phyloP scores from a whole-genome alignment of 2,329 filamentous ascomycete genomes.

The Trichoderma sp. region DNA sequence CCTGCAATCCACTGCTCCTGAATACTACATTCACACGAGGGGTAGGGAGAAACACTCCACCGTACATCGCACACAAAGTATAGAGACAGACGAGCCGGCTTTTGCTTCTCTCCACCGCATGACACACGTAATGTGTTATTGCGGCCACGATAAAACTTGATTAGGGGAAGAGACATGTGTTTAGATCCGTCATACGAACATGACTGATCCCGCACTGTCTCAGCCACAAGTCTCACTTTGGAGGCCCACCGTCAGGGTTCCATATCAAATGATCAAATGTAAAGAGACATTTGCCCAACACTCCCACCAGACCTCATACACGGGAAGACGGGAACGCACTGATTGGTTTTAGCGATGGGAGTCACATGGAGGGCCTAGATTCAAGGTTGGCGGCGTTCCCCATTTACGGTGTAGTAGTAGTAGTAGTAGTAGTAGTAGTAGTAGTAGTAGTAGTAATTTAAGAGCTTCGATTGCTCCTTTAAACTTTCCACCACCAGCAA shows the following conservation, averaged over 20 bases:
- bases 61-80: too few relatives aligned
- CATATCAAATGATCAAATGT: not conserved
- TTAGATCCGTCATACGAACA: not conserved
- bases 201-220: not conserved
- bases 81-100: too few relatives aligned
- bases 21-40: not conserved
- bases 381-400: not conserved
- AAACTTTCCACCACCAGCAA: conserved; percentile 8
- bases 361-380: not conserved
- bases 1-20: not conserved
- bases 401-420: not conserved
- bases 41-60: too few relatives aligned
- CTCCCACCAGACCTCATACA: not conserved
- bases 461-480: not conserved
- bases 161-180: not conserved
- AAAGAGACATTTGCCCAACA: not conserved
- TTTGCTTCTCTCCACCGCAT: too few relatives aligned
- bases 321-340: not conserved
- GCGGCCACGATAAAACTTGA: not conserved
- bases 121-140: too few relatives aligned
- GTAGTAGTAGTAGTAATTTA: not conserved
- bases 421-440: not conserved
- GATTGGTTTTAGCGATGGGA: not conserved
- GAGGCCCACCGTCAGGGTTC: too few relatives aligned
- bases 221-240: not conserved